Evolutionary conservation across 352 stramenopile species (phyloP), one percentile per base, ranked within the genome.

Genomic region (Phytophthora europaea): DNA sequence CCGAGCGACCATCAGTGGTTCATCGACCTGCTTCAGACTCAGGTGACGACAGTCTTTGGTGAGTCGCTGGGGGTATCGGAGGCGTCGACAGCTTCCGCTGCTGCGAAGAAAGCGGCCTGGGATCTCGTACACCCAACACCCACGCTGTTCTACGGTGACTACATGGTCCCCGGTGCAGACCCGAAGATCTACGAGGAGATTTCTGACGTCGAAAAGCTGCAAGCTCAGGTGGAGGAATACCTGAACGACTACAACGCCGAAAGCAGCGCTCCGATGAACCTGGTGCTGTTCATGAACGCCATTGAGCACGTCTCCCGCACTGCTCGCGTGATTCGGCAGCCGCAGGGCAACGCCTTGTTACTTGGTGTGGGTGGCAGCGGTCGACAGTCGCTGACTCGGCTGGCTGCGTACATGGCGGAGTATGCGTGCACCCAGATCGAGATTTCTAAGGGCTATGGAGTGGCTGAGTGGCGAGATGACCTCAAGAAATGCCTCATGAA

Each of bases 401-500:
- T 99, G 0, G 94, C 95, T 1, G 85, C 94, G 5, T 99, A 97
- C 72, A 98, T 99, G 82, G 92, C 94, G 2, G 93, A 97, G 40
- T 99, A 98, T 51, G 64, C 87, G 1, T 90, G 96, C 56, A 95
- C 92, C n/a, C 95, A 98, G 60, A 97, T 98, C 28, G 96, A 99
- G 67, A 98, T 99, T 61, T 89, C 92, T 3, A 99, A 99, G 69
- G 94, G 92, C 7, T 99, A 99, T 60, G 92, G 94, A 0, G 93
- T 97, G 48, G 70, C 80, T 0, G 95, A 99, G 67, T 99, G 96
- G 95, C 84, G 94, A 31, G 96, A 99, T 7, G 93, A 99, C 67
- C 67, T 99, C 13, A 98, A 98, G 57, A 97, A 97, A 38, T 95
- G 87, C 26, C 64, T 98, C 0, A 93, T 99, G 82, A 92, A 94